Conservation (phyloP, 805 yeast species). For the Diddensiella caesifluorescens region DNA sequence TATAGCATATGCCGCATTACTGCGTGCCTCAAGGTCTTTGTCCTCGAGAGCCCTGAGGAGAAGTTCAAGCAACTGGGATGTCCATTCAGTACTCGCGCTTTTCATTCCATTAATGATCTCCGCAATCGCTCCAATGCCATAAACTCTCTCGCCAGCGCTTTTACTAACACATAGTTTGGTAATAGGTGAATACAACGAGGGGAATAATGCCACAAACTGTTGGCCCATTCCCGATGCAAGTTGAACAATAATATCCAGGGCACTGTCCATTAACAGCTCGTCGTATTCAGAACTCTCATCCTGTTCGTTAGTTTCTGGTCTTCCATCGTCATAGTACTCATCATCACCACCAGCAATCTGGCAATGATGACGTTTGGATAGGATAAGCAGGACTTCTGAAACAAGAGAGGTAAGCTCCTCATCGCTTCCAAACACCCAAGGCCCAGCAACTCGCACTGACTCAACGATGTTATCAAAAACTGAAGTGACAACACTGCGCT, state of each 20-base stretch:
- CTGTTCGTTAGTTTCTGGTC: slow-evolving; percentile 44
- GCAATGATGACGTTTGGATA: slow-evolving; percentile 79
- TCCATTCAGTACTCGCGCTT: slow-evolving; percentile 52
- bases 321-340: slow-evolving; percentile 47
- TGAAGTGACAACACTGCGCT: slow-evolving; percentile 71
- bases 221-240: slow-evolving; percentile 71
- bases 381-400: slow-evolving; percentile 60
- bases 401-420: slow-evolving; percentile 62
- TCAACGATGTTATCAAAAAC: slow-evolving; percentile 70
- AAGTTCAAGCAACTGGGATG: slow-evolving; percentile 57
- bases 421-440: slow-evolving; percentile 51
- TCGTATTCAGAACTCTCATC: slow-evolving; percentile 41
- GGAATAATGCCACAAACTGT: slow-evolving; percentile 70
- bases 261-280: slow-evolving; percentile 74
- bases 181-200: slow-evolving; percentile 62
- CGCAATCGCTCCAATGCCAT: slow-evolving; percentile 84
- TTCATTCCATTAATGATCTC: slow-evolving; percentile 79
- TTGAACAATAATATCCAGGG: slow-evolving; percentile 77
- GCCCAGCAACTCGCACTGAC: slow-evolving; percentile 64
- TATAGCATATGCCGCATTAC: slow-evolving; percentile 93
- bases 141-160: slow-evolving; percentile 69
- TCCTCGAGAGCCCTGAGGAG: slow-evolving; percentile 65
- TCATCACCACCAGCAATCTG: slow-evolving; percentile 75
- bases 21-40: slow-evolving; percentile 83
- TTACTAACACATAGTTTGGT: slow-evolving; percentile 53